These are phyloP conservation scores for Malassezia globosa DNA, from an alignment of 1,284 basidiomycete genomes.

Conservation along the genomic window DNA sequence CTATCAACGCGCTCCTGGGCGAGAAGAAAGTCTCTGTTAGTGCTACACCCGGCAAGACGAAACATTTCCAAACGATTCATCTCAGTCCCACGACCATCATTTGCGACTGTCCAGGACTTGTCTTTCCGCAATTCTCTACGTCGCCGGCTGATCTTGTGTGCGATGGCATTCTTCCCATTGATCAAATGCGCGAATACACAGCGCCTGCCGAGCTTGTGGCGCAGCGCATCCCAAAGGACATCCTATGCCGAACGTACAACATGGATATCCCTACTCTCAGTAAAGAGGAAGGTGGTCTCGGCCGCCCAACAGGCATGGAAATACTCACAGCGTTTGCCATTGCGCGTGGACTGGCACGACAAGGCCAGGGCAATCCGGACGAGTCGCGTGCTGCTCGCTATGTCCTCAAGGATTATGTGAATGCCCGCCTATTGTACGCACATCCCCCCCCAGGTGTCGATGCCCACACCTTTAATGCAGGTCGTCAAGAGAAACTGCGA, in stretches of 20 bases:
- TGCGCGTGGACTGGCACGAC: slow-evolving; percentile 72
- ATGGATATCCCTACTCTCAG: slow-evolving; percentile 61
- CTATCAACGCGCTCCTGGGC: slow-evolving; percentile 45
- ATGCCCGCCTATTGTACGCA: slow-evolving; percentile 79
- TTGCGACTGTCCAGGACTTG: slow-evolving; percentile 97
- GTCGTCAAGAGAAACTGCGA: slow-evolving; percentile 59
- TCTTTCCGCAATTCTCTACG: slow-evolving; percentile 79
- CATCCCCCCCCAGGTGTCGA: slow-evolving; percentile 62
- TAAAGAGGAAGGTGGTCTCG: slow-evolving; percentile 75
- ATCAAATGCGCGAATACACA: slow-evolving; percentile 89
- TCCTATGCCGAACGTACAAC: slow-evolving; percentile 84
- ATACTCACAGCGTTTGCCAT: slow-evolving; percentile 72
- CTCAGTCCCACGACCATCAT: slow-evolving; percentile 74
- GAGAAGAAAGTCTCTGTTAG: slow-evolving; percentile 46
- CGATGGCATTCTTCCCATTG: slow-evolving; percentile 93
- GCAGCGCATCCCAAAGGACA: slow-evolving; percentile 66
- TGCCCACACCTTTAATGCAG: slow-evolving; percentile 66
- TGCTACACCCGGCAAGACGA: slow-evolving; percentile 64
- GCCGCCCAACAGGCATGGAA: slow-evolving; percentile 65
- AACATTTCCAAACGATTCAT: slow-evolving; percentile 97
- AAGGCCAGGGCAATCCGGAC: slow-evolving; percentile 93
- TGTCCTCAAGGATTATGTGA: slow-evolving; percentile 94
- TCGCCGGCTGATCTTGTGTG: slow-evolving; percentile 77
- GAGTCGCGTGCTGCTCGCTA: slow-evolving; percentile 85
- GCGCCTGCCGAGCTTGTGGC: slow-evolving; percentile 73